phyloP scores from a whole-genome alignment of 495 filamentous ascomycete species.

The Recurvomyces mirabilis region DNA sequence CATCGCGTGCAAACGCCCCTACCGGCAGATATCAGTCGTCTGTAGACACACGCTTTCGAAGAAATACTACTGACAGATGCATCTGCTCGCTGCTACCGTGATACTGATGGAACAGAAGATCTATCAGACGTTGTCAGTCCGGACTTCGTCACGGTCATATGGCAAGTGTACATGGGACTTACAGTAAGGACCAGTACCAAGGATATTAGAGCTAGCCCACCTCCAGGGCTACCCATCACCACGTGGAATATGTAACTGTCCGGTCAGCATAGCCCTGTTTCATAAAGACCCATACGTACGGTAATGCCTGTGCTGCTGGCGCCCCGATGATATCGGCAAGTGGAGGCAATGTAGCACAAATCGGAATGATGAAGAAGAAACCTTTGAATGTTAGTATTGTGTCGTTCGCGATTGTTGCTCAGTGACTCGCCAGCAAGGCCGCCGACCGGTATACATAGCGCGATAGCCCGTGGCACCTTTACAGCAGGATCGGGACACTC shows the following conservation, averaged over 20 bases:
- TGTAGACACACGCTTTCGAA: too few relatives aligned
- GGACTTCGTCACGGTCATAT: too few relatives aligned
- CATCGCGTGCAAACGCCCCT: conserved; percentile 41
- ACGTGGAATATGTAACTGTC: conserved; percentile 2
- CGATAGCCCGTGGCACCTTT: conserved; percentile 10
- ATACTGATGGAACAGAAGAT: conserved; percentile 51
- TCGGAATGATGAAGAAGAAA: conserved; percentile 38
- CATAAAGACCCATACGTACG: conserved; percentile 17
- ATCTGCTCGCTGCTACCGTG: conserved; percentile 40
- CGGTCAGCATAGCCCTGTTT: neutral
- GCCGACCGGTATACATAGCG: conserved; percentile 28
- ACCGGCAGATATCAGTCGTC: too few relatives aligned
- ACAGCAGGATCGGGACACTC: conserved; percentile 10
- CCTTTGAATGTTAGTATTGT: conserved; percentile 3
- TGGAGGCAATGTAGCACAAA: conserved; percentile 40
- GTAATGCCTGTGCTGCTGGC: conserved; percentile 12
- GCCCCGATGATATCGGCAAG: conserved; percentile 32
- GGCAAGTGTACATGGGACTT: too few relatives aligned
- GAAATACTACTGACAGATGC: too few relatives aligned
- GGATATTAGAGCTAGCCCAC: conserved; percentile 37
- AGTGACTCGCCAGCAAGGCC: conserved; percentile 29
- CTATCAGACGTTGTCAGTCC: too few relatives aligned
- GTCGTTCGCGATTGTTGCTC: neutral
- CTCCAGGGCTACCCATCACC: conserved; percentile 21
- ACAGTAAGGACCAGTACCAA: conserved; percentile 37